Evolutionary conservation across 371 early-diverging fungal species (phyloP).

Genomic region (Apophysomyces variabilis): DNA sequence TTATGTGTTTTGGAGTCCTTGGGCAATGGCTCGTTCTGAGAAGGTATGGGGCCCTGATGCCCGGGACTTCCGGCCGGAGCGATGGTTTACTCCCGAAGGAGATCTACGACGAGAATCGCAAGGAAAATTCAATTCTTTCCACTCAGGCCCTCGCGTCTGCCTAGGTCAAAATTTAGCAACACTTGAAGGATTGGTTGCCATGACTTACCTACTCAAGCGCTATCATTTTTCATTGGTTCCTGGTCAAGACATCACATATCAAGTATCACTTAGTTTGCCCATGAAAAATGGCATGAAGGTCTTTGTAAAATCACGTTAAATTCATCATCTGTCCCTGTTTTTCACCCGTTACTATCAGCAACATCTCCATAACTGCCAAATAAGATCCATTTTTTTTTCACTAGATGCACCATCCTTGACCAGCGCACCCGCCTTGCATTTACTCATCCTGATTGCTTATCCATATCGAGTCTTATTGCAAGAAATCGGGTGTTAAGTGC

Average conservation of each 20-base stretch:
- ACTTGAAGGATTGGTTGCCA: conserved; percentile 45
- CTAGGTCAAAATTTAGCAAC: conserved; percentile 57
- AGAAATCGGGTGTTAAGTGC: no score
- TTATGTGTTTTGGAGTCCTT: conserved; percentile 55
- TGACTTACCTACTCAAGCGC: conserved; percentile 37
- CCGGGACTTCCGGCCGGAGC: conserved; percentile 61
- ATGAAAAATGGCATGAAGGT: conserved; percentile 54
- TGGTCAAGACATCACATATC: conserved; percentile 39
- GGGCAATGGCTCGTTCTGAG: conserved; percentile 56
- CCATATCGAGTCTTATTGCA: no score
- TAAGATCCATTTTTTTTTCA: no score
- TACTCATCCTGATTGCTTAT: no score
- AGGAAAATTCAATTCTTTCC: conserved; percentile 59
- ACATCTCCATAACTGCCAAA: no score
- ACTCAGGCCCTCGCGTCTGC: conserved; percentile 75
- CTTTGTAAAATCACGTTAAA: conserved; percentile 22
- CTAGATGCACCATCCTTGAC: no score
- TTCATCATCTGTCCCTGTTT: not conserved
- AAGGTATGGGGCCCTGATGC: conserved; percentile 68
- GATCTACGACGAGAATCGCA: conserved; percentile 42
- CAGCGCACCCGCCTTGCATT: no score
- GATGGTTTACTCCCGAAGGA: conserved; percentile 59
- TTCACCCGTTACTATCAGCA: not conserved
- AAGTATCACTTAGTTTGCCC: conserved; percentile 45
- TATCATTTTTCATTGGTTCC: conserved; percentile 48